Evolutionary conservation across 345 rosid genomes (phyloP).

Genomic region (Crucihimalaya himalaica): DNA sequence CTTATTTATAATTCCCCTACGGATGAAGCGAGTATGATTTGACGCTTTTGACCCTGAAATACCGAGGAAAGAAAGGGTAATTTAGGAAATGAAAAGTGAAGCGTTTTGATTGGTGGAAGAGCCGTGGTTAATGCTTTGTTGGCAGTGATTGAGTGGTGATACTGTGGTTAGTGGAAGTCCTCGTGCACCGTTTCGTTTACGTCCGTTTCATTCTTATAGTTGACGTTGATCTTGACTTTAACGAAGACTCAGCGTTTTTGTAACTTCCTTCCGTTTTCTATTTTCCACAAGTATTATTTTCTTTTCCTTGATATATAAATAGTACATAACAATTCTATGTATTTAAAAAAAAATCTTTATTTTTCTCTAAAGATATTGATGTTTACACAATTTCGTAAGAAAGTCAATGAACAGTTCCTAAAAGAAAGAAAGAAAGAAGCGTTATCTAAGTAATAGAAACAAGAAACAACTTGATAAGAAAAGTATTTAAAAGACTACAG

Average conservation of each 20-base stretch:
- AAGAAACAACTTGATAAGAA: not conserved
- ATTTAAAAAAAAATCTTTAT: too few species aligned
- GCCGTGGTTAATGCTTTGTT: slow-evolving; percentile 10
- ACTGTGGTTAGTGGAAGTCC: slow-evolving; percentile 17
- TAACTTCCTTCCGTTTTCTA: slow-evolving; percentile 9
- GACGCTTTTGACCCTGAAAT: slow-evolving; percentile 6
- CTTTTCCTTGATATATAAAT: too few species aligned
- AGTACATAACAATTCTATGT: too few species aligned
- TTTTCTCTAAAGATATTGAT: too few species aligned
- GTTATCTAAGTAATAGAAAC: not conserved
- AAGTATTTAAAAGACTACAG: not conserved
- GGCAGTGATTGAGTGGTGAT: slow-evolving; percentile 2
- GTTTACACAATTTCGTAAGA: too few species aligned
- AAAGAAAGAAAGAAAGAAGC: too few species aligned
- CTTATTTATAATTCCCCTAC: not conserved
- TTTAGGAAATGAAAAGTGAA: not conserved
- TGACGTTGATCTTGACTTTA: slow-evolving; percentile 1
- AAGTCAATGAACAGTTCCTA: not conserved
- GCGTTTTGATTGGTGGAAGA: slow-evolving; percentile 22
- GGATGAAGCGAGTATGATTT: not conserved
- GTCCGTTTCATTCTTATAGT: slow-evolving; percentile 20
- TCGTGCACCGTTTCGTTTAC: slow-evolving; percentile 4
- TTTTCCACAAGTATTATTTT: too few species aligned
- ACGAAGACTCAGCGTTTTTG: slow-evolving; percentile 1
- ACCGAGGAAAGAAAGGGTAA: not conserved